phyloP scores from a whole-genome alignment of 2,329 filamentous ascomycete genomes.

The Emmonsiellopsis sp. region DNA sequence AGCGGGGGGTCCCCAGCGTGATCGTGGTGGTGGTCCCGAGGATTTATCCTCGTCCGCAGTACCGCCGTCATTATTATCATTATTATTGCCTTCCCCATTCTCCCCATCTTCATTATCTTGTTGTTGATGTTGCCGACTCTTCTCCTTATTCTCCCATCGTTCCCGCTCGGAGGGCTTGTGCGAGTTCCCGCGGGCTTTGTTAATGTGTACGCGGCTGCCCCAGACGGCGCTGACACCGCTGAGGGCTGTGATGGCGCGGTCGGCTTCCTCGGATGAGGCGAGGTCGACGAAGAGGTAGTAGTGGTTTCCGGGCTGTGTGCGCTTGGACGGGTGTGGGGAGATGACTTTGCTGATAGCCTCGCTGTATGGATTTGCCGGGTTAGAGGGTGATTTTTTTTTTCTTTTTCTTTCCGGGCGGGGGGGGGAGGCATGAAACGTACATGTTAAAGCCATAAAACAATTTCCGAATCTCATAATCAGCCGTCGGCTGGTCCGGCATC shows the following conservation, averaged over 20 bases:
- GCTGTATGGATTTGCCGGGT: conserved; percentile 14
- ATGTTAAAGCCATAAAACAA: conserved; percentile 39
- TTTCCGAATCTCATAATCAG: conserved; percentile 33
- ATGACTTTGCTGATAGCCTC: conserved; percentile 45
- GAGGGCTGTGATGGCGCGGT: conserved; percentile 40
- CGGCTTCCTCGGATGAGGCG: conserved; percentile 45
- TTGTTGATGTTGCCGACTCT: neutral
- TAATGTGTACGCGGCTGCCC: conserved; percentile 31
- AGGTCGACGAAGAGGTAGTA: conserved; percentile 62
- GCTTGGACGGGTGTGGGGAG: conserved; percentile 50
- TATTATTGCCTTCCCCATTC: neutral
- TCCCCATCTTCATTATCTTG: neutral
- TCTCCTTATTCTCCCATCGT: conserved; percentile 12
- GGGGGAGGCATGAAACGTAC: conserved; percentile 17
- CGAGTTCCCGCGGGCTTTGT: conserved; percentile 31
- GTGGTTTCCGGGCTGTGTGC: conserved; percentile 44
- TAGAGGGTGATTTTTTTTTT: neutral
- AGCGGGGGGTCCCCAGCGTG: neutral
- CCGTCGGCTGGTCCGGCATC: conserved; percentile 32
- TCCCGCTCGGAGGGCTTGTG: conserved; percentile 21
- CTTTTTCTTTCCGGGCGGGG: neutral
- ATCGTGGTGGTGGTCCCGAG: neutral
- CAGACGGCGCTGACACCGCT: conserved; percentile 32
- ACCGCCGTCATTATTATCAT: neutral
- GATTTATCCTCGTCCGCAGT: neutral